Evolutionary conservation across 1,284 basidiomycete species (phyloP), one percentile per base, ranked within the genome.

Genomic region (Leccinum proliferum): DNA sequence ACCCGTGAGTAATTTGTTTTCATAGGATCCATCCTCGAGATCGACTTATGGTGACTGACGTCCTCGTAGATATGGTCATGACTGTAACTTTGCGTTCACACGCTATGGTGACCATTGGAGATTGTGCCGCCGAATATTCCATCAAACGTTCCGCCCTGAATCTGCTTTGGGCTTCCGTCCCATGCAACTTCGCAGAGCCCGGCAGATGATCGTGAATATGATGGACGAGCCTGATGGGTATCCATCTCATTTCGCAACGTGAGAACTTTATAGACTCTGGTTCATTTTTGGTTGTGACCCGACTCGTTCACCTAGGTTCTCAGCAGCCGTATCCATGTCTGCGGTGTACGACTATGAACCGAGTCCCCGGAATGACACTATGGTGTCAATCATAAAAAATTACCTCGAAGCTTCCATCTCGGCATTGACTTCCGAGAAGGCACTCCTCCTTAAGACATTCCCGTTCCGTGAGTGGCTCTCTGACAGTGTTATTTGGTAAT

Each of bases 91-190:
- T 53, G 52, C 25, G 12, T 53, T 1, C 39, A 39, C 39, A 39
- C 39, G 39, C 1, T 70, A 69, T 35, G 63, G 67, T 21, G 64
- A 72, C 5, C 18, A 48, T 48, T 48, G 46, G 46, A 48, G 46
- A 11, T 48, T 48, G 18, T 21, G 46, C 3, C 46, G 46, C 18
- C 46, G 46, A 48, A 48, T 48, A 46, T 46, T 46, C 15, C 43
- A 46, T 46, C 43, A 46, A n/a, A 46, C 43, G 7, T 46, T 46
- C 43, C n/a, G 43, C n/a, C 5, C 43, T 14, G 43, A 46, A 46
- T 46, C 43, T 46, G 43, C 43, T 46, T 46, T 46, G 43, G 43
- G 9, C 43, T 46, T 46, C 43, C 43, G n/a, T 10, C 43, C 43
- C 2, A n/a, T 46, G 43, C 43, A 46, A 9, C 43, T 46, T n/a